phyloP scores from a whole-genome alignment of 176 grass and related monocot species.

The Echinochloa phyllopogon region DNA sequence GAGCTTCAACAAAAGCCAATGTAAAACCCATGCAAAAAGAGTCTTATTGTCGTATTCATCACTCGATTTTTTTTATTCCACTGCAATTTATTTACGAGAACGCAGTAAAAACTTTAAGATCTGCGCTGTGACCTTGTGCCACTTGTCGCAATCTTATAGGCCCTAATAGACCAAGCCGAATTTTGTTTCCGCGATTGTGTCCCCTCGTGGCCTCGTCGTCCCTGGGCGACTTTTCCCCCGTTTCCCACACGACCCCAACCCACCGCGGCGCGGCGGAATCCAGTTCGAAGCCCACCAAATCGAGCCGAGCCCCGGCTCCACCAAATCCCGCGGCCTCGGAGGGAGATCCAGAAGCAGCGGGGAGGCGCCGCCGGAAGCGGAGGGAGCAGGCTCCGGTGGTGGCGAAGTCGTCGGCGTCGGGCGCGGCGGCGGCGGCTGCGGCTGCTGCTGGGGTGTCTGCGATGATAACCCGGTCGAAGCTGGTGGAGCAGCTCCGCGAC shows the following conservation, averaged over 20 bases:
- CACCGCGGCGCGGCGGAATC: constrained; percentile 21
- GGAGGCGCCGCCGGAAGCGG: constrained; percentile 7
- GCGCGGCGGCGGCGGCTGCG: constrained; percentile 15
- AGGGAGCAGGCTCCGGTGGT: constrained; percentile 24
- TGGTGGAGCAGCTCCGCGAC: constrained; percentile 97
- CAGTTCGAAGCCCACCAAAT: constrained; percentile 8
- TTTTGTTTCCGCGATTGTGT: not conserved
- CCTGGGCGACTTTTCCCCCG: constrained; percentile 31
- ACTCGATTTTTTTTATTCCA: too few relatives aligned
- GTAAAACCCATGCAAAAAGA: too few relatives aligned
- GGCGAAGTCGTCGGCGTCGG: constrained; percentile 40
- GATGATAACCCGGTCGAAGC: constrained; percentile 99
- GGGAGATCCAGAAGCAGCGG: constrained; percentile 32
- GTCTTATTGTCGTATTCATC: too few relatives aligned
- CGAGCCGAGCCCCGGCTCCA: constrained; percentile 13
- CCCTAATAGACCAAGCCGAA: not conserved
- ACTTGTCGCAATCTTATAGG: not conserved
- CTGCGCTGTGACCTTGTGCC: not conserved
- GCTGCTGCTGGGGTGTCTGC: constrained; percentile 46
- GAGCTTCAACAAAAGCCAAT: too few relatives aligned
- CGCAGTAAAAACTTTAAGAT: not conserved
- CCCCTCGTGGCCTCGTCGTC: constrained; percentile 17
- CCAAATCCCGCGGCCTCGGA: constrained; percentile 19
- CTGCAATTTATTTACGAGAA: not conserved
- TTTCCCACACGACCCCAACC: not conserved